Evolutionary conservation across 176 grass and related monocot genomes (phyloP), one percentile per base, ranked within the genome.

Genomic region (Aegilops speltoides): DNA sequence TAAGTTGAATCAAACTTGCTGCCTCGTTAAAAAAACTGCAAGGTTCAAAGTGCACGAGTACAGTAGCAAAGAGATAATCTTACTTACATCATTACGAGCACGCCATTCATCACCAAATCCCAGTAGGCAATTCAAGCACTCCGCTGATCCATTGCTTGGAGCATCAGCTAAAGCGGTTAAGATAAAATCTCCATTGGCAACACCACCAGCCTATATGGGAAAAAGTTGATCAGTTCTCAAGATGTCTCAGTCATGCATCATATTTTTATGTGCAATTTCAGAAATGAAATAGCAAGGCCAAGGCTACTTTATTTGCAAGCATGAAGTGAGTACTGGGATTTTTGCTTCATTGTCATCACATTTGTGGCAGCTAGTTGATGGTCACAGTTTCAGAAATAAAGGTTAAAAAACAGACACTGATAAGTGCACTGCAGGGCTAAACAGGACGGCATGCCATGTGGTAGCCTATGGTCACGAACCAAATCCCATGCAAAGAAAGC

Each of bases 111-210:
- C 25, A n/a, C 54, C 85, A 81, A 81, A 22, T 56, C 78, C 85
- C 26, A 69, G 67, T 63, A 80, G 14, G 41, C 77, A 87, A 62
- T 80, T 79, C 73, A 85, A 85, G 73, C 83, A 85, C 31, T 68
- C 32, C 29, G 31, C 6, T 59, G 46, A 38, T 12, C 14, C 74
- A 57, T 19, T 68, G 6, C 14, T 73, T 7, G 38, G n/a, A 26
- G 43, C 77, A 81, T 80, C 20, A 1, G 10, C 10, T 64, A 74
- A 36, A 74, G 78, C 29, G 7, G 37, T 54, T 74, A 74, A 64
- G 28, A 87, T 50, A 87, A 52, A 75, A 29, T 81, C 68, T 64
- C 68, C 40, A 74, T 74, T 50, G 16, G 22, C 68, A 87, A 52
- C 10, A 37, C 38, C 78, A 74, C 77, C 68, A 36, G 78, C 85